phyloP scores from a whole-genome alignment of 2,329 filamentous ascomycete species.

The Macroventuria anomochaeta region DNA sequence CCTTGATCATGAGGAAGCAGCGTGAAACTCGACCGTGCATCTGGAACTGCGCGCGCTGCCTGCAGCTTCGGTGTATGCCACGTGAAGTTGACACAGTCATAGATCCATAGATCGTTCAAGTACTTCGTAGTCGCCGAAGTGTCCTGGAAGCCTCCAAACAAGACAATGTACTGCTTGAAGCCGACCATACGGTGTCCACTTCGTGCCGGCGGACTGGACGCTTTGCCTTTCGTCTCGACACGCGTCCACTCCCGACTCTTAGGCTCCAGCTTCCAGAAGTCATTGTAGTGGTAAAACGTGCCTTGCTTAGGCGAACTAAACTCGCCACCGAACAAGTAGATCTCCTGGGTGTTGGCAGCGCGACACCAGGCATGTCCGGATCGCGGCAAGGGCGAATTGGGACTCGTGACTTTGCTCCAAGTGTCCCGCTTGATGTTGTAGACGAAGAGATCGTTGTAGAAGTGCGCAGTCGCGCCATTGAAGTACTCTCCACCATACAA shows the following conservation, averaged over 20 bases:
- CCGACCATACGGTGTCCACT: conserved; percentile 96
- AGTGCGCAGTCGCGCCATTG: conserved; percentile 82
- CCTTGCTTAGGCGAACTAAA: conserved; percentile 97
- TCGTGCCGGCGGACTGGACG: conserved; percentile 79
- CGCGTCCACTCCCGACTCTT: conserved; percentile 87
- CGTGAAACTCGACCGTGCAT: conserved; percentile 89
- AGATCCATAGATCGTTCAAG: conserved; percentile 91
- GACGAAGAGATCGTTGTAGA: conserved; percentile 71
- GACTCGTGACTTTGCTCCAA: conserved; percentile 88
- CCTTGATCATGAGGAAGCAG: conserved; percentile 89
- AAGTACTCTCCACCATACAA: conserved; percentile 96
- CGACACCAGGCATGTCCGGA: conserved; percentile 95
- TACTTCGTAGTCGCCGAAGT: conserved; percentile 96
- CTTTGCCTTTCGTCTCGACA: conserved; percentile 80
- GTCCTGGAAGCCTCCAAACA: conserved; percentile 97
- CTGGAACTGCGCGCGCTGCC: conserved; percentile 82
- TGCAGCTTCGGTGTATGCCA: conserved; percentile 83
- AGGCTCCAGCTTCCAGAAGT: conserved; percentile 94
- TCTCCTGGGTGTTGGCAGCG: conserved; percentile 80
- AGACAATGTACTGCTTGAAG: conserved; percentile 94
- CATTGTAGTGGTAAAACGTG: conserved; percentile 98
- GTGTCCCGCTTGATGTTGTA: conserved; percentile 83
- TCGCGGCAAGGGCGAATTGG: conserved; percentile 87
- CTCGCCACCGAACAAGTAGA: conserved; percentile 95
- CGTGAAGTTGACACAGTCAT: conserved; percentile 84